A percentile compares a stretch with the other conserved stretches of the same genome.
These are phyloP conservation scores for Claviceps spartinae DNA, from an alignment of 2,329 filamentous ascomycete genomes.

Conservation along the genomic window DNA sequence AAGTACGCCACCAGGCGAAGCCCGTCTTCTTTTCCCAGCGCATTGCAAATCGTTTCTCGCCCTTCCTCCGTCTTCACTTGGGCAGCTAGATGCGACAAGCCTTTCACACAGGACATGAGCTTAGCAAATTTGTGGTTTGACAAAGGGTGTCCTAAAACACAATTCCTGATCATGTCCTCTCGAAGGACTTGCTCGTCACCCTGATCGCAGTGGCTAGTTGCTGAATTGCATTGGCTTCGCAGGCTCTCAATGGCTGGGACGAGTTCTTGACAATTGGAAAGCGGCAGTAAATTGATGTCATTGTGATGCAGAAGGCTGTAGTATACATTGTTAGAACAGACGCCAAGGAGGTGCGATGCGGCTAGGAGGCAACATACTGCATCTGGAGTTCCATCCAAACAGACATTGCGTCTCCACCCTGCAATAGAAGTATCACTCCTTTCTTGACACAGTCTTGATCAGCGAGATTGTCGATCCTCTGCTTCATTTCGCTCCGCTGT, in stretches of 20 bases:
- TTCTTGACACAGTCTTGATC: slow-evolving; percentile 23
- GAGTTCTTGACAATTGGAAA: slow-evolving; percentile 22
- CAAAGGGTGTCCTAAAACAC: slow-evolving; percentile 16
- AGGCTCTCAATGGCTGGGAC: slow-evolving; percentile 26
- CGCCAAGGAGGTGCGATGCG: too few species aligned
- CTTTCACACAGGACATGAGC: slow-evolving; percentile 16
- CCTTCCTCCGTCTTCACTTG: slow-evolving; percentile 9
- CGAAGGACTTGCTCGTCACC: background rate
- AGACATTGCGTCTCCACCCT: slow-evolving; percentile 17
- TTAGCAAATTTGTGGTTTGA: slow-evolving; percentile 13
- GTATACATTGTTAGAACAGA: background rate
- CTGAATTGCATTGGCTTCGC: slow-evolving; percentile 13
- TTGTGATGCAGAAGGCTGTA: slow-evolving; percentile 20
- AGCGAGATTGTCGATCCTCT: slow-evolving; percentile 27
- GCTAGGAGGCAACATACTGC: slow-evolving; percentile 19
- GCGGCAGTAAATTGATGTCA: slow-evolving; percentile 28
- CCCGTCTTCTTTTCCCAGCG: slow-evolving; percentile 18
- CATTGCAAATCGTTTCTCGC: slow-evolving; percentile 11
- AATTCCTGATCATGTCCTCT: slow-evolving; percentile 8
- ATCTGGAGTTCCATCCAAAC: slow-evolving; percentile 30
- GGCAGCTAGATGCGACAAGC: slow-evolving; percentile 15
- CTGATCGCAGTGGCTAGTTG: background rate
- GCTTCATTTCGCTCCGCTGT: slow-evolving; percentile 13
- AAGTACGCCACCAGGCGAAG: slow-evolving; percentile 18
- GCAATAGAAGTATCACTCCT: slow-evolving; percentile 32